Base-by-base conservation (phyloP, 2,329 filamentous ascomycete genomes). In the Sclerotinia glacialis region DNA sequence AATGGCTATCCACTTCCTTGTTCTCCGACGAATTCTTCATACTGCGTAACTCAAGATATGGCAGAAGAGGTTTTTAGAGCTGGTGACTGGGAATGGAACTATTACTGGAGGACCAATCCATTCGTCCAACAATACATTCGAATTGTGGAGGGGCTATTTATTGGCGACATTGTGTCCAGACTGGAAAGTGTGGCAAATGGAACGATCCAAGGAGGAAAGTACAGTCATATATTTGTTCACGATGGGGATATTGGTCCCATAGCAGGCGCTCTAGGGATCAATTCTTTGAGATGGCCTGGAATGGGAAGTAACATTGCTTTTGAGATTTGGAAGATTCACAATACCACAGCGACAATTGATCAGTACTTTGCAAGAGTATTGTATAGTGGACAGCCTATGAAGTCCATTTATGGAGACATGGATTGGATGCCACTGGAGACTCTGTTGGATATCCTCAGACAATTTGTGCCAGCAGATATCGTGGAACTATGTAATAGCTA, bases 51-150 rank as follows among this genome's bases (percentile, higher is more conserved):
- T 0, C 67, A 52, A 42, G 65, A 71, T 0, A 75, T 78, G 68
- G 77, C 76, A 0, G 65, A 78, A 1, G 74, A 78, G 61, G 77
- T 77, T 11, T 79, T 79, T 69, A 77, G 78, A 40, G 77, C 77
- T 1, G 78, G 78, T 7, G 78, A 79, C 58, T 79, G 78, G 78
- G 77, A 78, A 63, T 79, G 77, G 76, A 79, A 79, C 56, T 79
- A 78, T 69, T 78, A 76, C 69, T 79, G 76, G 77, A 75, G 77
- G 9, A 68, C 69, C 4, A 78, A 76, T 50, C 70, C 73, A 0
- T 72, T 78, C 50, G 77, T 72, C 4, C 72, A 69, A n/a, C 72
- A 72, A 55, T 79, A 79, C 52, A 79, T 79, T 46, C 76, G 77
- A 64, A 67, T 76, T 2, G 74, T 77, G 1, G 75, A 78, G 64